Evolutionary conservation across 306 rosid genomes (phyloP).

Genomic region (Lathyrus aphaca): DNA sequence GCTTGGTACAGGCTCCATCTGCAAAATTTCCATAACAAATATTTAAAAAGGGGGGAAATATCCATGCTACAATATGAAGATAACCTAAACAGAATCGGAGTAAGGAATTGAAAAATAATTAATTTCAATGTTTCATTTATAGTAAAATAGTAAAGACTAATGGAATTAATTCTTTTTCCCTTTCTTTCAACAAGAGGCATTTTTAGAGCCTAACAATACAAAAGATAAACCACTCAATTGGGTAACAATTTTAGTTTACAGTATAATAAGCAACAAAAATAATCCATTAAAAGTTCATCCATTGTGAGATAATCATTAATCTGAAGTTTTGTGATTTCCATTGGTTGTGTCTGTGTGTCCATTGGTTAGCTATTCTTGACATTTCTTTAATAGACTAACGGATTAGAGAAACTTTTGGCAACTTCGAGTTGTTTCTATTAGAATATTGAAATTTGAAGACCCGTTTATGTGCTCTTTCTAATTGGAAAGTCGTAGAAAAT

Average conservation of each 20-base stretch:
- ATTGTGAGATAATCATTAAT: constrained; percentile 8
- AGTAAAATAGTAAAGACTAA: not conserved
- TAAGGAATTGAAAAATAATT: not conserved
- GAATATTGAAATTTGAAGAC: constrained; percentile 7
- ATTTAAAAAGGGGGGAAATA: constrained; percentile 30
- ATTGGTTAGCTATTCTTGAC: constrained; percentile 7
- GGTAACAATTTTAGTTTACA: not conserved
- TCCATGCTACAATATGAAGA: not conserved
- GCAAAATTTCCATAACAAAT: constrained; percentile 33
- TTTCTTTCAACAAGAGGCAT: no score
- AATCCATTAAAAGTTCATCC: not conserved
- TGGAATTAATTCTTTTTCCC: no score
- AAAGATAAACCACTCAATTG: constrained; percentile 24
- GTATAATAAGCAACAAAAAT: not conserved
- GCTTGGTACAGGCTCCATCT: constrained; percentile 70
- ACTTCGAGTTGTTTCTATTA: constrained; percentile 4
- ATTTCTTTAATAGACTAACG: not conserved
- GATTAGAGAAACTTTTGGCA: constrained; percentile 3
- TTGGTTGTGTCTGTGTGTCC: not conserved
- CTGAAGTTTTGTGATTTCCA: not conserved
- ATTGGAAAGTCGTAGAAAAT: not conserved
- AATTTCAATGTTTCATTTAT: not conserved
- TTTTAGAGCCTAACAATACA: not conserved
- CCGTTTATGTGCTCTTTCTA: not conserved
- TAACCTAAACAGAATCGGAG: constrained; percentile 18